Percentiles rank a stretch among this genome's conserved stretches.
Evolutionary conservation across 306 rosid species (phyloP).

Genomic region (barrel medic (Medicago truncatula)): DNA sequence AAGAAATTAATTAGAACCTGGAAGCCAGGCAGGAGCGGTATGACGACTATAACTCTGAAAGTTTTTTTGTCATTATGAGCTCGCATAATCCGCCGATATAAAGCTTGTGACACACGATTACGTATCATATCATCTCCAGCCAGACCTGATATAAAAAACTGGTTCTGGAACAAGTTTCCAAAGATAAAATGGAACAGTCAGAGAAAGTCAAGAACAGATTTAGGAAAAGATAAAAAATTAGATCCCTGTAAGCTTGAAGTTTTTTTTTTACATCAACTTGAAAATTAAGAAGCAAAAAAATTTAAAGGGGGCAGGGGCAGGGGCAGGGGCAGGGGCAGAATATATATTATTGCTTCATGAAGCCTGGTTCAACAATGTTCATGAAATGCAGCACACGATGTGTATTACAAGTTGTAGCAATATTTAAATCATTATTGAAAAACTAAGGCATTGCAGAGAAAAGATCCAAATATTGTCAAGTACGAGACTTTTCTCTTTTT

Average conservation of each 20-base stretch:
- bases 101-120: slow-evolving; percentile 91
- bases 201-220: slow-evolving; percentile 31
- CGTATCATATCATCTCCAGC: slow-evolving; percentile 84
- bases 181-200: slow-evolving; percentile 45
- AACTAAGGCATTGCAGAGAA: slow-evolving; percentile 9
- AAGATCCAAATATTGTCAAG: slow-evolving; percentile 28
- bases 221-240: slow-evolving; percentile 10
- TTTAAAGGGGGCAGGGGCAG: background rate
- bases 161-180: slow-evolving; percentile 78
- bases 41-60: slow-evolving; percentile 89
- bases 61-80: slow-evolving; percentile 81
- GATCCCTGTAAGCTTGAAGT: background rate
- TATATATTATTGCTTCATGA: slow-evolving; percentile 15
- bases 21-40: slow-evolving; percentile 98
- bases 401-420: slow-evolving; percentile 14
- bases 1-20: slow-evolving; percentile 62
- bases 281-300: slow-evolving; percentile 15
- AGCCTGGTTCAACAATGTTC: background rate
- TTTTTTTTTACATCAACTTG: background rate
- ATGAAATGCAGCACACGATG: slow-evolving; percentile 11
- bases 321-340: too few relatives aligned
- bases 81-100: slow-evolving; percentile 75
- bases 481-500: slow-evolving; percentile 12
- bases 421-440: slow-evolving; percentile 2
- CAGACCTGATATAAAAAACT: slow-evolving; percentile 96